Conservation (phyloP, 2,329 filamentous ascomycete genomes). For the Phaeoacremonium minimum region DNA sequence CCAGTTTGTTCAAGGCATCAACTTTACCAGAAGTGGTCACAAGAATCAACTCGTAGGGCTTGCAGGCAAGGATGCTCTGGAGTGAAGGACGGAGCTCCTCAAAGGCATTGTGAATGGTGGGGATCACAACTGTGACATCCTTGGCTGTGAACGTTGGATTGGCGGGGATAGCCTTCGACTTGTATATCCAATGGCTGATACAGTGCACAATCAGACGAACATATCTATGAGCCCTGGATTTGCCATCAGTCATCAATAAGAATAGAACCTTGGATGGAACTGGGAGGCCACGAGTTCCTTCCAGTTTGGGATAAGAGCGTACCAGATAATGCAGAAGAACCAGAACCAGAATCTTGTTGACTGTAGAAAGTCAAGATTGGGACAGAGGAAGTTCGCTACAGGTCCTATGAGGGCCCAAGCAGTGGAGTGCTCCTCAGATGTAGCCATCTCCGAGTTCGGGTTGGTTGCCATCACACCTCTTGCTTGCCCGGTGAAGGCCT, state of each 20-base stretch:
- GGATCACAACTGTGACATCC: conserved; percentile 92
- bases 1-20: conserved; percentile 62
- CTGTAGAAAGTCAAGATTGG: conserved; percentile 6
- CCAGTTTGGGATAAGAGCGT: conserved; percentile 6
- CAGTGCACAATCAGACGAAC: conserved; percentile 80
- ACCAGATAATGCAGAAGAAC: conserved; percentile 32
- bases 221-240: conserved; percentile 79
- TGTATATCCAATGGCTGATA: conserved; percentile 81
- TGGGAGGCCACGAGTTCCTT: not conserved
- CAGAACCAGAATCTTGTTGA: conserved; percentile 7
- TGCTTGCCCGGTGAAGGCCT: too few species aligned
- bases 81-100: conserved; percentile 80
- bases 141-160: conserved; percentile 74
- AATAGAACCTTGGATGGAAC: not conserved
- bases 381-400: not conserved
- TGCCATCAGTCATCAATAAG: conserved; percentile 8
- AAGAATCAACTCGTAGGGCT: conserved; percentile 70
- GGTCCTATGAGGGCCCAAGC: not conserved
- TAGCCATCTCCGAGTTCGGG: too few species aligned
- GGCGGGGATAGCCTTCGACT: conserved; percentile 75
- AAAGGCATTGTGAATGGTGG: conserved; percentile 83
- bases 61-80: conserved; percentile 67
- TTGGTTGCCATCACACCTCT: too few species aligned
- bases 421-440: not conserved
- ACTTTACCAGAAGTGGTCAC: conserved; percentile 83